Evolutionary conservation across 257 asterid genomes (phyloP), one percentile per base, ranked within the genome.

Genomic region (Rhazya stricta): DNA sequence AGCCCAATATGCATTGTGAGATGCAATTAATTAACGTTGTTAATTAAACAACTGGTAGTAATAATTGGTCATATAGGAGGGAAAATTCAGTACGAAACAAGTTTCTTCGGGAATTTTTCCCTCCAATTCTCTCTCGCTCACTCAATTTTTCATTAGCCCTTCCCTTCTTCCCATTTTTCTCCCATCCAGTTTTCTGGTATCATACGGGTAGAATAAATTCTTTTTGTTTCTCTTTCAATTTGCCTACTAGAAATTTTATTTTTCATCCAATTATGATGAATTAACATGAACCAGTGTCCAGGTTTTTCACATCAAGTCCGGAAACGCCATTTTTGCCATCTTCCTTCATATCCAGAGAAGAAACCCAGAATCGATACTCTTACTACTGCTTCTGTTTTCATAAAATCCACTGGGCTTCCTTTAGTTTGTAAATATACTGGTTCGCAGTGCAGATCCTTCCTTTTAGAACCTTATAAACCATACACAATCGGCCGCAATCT

Each of bases 401-500:
- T 93, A 75, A 88, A 79, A 48, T 32, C 83, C 25, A 82, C 85
- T n/a, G 83, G 83, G 12, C 67, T 88, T 60, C 97, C 97, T 62
- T 60, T 93, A 76, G 77, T 93, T 70, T 85, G 87, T 34, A 84
- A 79, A 41, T 57, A 79, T 25, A 84, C 86, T 2, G 79, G 81
- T 79, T 78, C 81, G 60, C 65, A 80, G 4, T 86, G 87, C 68
- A 84, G 88, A 73, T 86, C 84, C 41, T 76, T 93, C 76, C 76
- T 56, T 78, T 82, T 93, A 25, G 83, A 79, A 43, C 91, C 97
- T 69, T 73, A 79, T 71, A 91, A 86, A 70, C 86, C 91, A 71
- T 89, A 80, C 75, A 77, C 89, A 36, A 78, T 93, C 30, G 97
- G 98, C 78, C 91, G 98, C 32, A 84, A 81, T 42, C 66, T 29